Evolutionary conservation across 768 basidiomycete species (phyloP), one percentile per base, ranked within the genome.

Genomic region (Lactarius indigo): DNA sequence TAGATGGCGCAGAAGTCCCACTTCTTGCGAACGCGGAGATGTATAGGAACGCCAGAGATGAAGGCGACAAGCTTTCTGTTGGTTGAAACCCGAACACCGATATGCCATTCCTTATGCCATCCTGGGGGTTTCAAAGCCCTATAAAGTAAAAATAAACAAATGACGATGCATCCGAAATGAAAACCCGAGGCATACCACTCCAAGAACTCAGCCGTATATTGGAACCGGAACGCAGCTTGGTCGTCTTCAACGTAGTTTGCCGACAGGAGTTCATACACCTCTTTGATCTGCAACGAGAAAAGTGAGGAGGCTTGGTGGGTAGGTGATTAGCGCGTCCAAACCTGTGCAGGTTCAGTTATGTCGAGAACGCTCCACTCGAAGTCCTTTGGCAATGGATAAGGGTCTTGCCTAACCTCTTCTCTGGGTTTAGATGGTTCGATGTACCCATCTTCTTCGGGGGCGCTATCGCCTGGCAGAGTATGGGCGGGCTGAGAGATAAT

Each of bases 61-160:
- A 98, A 99, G 2, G 93, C 97, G 23, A 99, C 94, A 1, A 99
- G 84, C 76, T 95, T 98, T 76, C 91, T 90, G 72, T 89, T 97
- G 13, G 91, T 88, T 23, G 86, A 84, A 6, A 96, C 94, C 28
- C 97, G 88, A 23, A 99, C 94, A 37, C 96, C 97, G 64, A 98
- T 78, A 74, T 98, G 96, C 97, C 97, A 98, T 75, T 96, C 93
- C 69, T 88, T 88, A 73, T 86, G 80, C 75, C 95, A 98, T 2
- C 94, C 96, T 30, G 97, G 97, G 35, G 96, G 94, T 71, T 87
- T 92, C 44, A 99, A 80, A 10, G 96, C 96, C 96, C 96, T 97
- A 26, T 52, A 3, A n/a, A 23, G 17, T n/a, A 39, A 9, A 26
- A 1, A 6, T 12, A 12, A 37, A 37, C 12, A 52, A 52, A 57